Conservation (phyloP, 208 protist species). For the Entamoeba dispar region DNA sequence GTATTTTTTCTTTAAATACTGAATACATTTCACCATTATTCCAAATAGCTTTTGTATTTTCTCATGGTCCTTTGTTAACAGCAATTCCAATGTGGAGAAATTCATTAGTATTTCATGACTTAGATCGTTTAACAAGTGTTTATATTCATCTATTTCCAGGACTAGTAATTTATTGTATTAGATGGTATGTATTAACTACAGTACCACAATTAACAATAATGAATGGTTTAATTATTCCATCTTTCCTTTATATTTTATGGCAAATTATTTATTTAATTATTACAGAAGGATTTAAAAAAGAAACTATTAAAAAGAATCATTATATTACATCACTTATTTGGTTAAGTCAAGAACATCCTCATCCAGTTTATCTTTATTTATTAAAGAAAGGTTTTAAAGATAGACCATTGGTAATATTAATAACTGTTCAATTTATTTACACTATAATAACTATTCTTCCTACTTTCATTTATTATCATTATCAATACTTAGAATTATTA, state of each 20-base stretch:
- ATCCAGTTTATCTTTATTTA: neutral
- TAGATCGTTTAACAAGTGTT: conserved; percentile 38
- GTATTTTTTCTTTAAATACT: neutral
- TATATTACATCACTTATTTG: neutral
- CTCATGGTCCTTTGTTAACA: conserved; percentile 28
- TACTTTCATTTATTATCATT: neutral
- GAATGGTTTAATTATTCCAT: neutral
- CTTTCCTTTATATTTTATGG: neutral
- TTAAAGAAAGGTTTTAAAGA: neutral
- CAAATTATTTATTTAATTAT: neutral
- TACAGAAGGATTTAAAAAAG: neutral
- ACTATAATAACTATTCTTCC: neutral
- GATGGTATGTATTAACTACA: neutral
- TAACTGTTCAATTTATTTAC: neutral
- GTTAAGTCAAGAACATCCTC: neutral
- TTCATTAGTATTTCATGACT: conserved; percentile 37
- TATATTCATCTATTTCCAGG: conserved; percentile 39
- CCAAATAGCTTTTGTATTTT: conserved; percentile 1
- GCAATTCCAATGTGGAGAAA: conserved; percentile 35
- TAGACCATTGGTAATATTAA: neutral
- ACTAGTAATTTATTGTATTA: conserved; percentile 9
- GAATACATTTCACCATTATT: neutral
- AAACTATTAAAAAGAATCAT: neutral
- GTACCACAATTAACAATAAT: neutral
- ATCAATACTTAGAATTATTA: neutral